Base-by-base conservation (phyloP, 768 basidiomycete species). In the Lactarius sanguifluus region DNA sequence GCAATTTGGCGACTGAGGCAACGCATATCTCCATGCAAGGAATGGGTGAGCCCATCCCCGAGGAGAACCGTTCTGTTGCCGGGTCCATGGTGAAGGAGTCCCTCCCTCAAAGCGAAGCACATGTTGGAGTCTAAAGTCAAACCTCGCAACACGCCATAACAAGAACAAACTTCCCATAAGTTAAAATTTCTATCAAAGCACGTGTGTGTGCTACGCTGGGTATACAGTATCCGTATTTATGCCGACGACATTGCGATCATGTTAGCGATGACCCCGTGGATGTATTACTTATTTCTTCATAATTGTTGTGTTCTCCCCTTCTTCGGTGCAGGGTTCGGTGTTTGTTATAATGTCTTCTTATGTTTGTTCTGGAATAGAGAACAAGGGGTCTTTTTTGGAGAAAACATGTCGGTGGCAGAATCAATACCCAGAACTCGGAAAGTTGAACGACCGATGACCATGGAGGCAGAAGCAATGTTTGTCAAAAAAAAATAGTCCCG, bases 1-100 rank as follows among this genome's bases (percentile, higher is more conserved):
- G 57, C 3, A 50, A 16, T 0, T 3, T 30, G 10, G 57, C 50
- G 1, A 40, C 30, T 15, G 65, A 66, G 3, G 34, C 50, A 28
- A 69, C 68, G 8, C 68, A 69, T 23, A 59, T 69, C 40, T 66
- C 68, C 57, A 69, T 69, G 68, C 23, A 69, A 25, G 61, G 61
- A 3, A 62, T 69, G 57, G 50, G 36, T 3, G 57, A 59, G 1
- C 50, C 50, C 32, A n/a, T 67, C 25, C 57, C 62, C n/a, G 65
- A 66, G 0, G 64, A 68, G 5, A 45, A 59, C 61, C 56, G 12
- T n/a, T 69, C 68, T 23, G 20, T 55, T 0, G 1, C 38, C 15
- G 68, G 65, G 13, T 69, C 68, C 5, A 55, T 69, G 60, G 43
- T 55, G 40, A 69, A 69, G 57, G 68, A 66, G 4, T 15, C 64